Conservation (phyloP, 164 flowering plant genomes). For the Nelumbo lutea region DNA sequence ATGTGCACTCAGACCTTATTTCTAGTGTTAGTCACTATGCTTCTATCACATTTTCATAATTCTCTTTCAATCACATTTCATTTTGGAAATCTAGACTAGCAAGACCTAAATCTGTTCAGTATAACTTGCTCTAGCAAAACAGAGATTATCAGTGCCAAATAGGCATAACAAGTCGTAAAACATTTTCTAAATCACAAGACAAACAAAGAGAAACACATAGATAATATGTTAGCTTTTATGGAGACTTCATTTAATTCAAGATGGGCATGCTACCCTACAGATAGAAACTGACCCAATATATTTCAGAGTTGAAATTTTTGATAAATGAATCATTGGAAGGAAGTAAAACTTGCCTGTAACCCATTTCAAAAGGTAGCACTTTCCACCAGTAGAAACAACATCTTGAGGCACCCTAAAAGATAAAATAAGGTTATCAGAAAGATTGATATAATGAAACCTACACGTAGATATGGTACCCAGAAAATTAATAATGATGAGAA, state of each 20-base stretch:
- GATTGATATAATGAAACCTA: neutral
- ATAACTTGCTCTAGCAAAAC: neutral
- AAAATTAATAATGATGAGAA: neutral
- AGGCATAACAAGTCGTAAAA: too few relatives aligned
- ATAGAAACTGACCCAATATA: neutral
- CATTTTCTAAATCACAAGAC: too few relatives aligned
- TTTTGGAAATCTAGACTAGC: neutral
- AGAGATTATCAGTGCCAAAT: neutral
- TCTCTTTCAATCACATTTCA: neutral
- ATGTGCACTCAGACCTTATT: neutral
- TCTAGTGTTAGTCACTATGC: too few relatives aligned
- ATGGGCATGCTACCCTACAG: neutral
- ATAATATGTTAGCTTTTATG: neutral
- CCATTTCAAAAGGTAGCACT: slow-evolving; percentile 75
- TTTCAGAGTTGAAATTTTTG: neutral
- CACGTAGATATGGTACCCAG: neutral
- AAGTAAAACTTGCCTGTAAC: slow-evolving; percentile 53
- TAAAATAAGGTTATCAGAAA: neutral
- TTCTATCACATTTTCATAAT: neutral
- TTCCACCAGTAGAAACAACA: slow-evolving; percentile 81
- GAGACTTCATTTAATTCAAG: neutral
- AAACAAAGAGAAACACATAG: neutral
- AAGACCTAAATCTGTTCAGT: neutral
- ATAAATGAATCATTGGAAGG: slow-evolving; percentile 2
- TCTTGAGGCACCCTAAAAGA: slow-evolving; percentile 90